phyloP scores from a whole-genome alignment of 768 basidiomycete species.

The Solioccasus polychromus region DNA sequence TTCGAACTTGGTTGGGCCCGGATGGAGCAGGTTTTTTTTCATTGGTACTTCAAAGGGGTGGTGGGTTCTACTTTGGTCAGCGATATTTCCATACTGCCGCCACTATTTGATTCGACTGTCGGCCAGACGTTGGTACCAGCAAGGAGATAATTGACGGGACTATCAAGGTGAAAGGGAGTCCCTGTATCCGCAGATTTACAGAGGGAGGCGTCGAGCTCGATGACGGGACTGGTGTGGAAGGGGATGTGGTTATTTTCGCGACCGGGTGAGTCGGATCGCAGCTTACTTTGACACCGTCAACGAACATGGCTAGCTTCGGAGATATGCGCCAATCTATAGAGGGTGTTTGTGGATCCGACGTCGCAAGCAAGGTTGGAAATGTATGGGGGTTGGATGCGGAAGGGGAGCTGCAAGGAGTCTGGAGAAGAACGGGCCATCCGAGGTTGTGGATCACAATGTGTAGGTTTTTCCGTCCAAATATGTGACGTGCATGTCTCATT shows the following conservation, averaged over 20 bases:
- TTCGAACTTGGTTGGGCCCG: slow-evolving; percentile 37
- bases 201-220: slow-evolving; percentile 26
- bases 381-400: slow-evolving; percentile 67
- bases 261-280: slow-evolving; percentile 26
- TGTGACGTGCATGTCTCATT: neutral
- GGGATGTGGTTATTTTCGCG: slow-evolving; percentile 33
- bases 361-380: slow-evolving; percentile 44
- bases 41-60: slow-evolving; percentile 31
- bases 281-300: neutral
- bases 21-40: slow-evolving; percentile 36
- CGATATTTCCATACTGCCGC: neutral
- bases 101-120: neutral
- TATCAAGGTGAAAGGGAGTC: slow-evolving; percentile 49
- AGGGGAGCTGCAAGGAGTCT: slow-evolving; percentile 52
- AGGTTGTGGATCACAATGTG: slow-evolving; percentile 34
- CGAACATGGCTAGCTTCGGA: slow-evolving; percentile 37
- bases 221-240: slow-evolving; percentile 25
- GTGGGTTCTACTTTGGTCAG: slow-evolving; percentile 41
- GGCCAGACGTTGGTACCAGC: slow-evolving; percentile 38
- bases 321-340: slow-evolving; percentile 39
- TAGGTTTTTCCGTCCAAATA: slow-evolving; percentile 2
- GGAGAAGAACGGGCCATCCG: slow-evolving; percentile 33
- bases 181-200: slow-evolving; percentile 27
- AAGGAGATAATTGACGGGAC: slow-evolving; percentile 45
- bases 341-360: slow-evolving; percentile 45